Base-by-base conservation (phyloP, 164 flowering plant genomes). In the Dillenia turbinata region DNA sequence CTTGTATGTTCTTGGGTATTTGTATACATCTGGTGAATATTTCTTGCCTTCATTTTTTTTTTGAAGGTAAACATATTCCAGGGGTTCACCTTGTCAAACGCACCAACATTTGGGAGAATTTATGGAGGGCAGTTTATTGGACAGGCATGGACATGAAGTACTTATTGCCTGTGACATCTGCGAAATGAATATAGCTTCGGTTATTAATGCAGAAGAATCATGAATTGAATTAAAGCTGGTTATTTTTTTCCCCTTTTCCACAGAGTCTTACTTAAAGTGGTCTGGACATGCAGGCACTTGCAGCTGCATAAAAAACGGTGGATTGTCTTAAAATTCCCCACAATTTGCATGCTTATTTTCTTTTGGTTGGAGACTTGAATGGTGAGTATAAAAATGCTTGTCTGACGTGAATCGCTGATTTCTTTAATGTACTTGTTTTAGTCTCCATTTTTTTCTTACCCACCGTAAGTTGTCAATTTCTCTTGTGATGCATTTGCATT, bases 231-330 rank as follows among this genome's bases (percentile, higher is more conserved):
- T 44, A 22, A 17, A 43, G 22, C 45, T 52, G 12, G 22, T 19
- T 19, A 19, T 19, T 19, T 19, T 19, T 19, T 19, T 19, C 22
- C 22, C 1, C 22, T 19, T 19, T 19, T 19, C 22, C 22, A 19
- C 22, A 19, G 22, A 19, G 22, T 19, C 22, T 19, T 19, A 19
- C 22, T 19, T 19, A 19, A 61, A 55, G 7, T 26, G 16, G 15
- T 9, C 55, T 45, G 49, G 46, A 52, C 62, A 33, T 78, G 76
- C 88, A 90, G 99, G 99, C 97, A 53, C 70, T 90, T 61, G 96
- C 97, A 65, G 99, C 97, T 65, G 99, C 99, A 60, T 82, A 92
- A 60, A 95, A 95, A 73, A 89, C 97, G 65, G 91, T 95, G 71
- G 97, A 90, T 74, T 87, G 80, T 67, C 86, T 82, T 44, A 95